Percentiles rank a stretch among this genome's conserved stretches.
phyloP scores from a whole-genome alignment of 2,329 filamentous ascomycete genomes.

The Clarireedia homoeocarpa region DNA sequence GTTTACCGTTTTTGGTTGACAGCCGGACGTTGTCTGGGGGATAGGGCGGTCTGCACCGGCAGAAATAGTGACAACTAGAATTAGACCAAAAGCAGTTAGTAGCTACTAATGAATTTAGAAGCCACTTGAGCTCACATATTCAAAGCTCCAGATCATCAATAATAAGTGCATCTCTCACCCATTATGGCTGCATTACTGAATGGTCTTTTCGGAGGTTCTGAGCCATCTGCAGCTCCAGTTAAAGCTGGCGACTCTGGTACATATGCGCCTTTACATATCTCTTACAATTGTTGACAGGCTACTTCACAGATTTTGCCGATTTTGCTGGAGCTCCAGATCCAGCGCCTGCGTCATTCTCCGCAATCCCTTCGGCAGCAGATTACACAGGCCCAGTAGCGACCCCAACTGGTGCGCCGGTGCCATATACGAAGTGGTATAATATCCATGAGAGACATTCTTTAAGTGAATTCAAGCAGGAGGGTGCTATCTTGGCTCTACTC shows the following conservation, averaged over 20 bases:
- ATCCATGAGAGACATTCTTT: conserved; percentile 83
- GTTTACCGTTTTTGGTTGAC: conserved; percentile 1
- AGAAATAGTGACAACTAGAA: not conserved
- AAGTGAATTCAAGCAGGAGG: conserved; percentile 82
- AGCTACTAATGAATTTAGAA: not conserved
- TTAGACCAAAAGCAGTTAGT: not conserved
- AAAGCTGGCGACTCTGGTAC: conserved; percentile 56
- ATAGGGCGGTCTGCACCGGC: not conserved
- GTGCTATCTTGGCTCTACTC: conserved; percentile 70
- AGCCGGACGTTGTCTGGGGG: conserved; percentile 1
- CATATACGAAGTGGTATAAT: conserved; percentile 94
- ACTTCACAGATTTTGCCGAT: conserved; percentile 78
- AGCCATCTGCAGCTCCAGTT: conserved; percentile 46
- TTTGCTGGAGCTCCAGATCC: conserved; percentile 75
- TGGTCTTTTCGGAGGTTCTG: conserved; percentile 60
- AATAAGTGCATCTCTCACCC: not conserved
- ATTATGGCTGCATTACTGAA: conserved; percentile 33
- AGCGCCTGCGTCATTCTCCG: conserved; percentile 41
- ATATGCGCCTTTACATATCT: conserved; percentile 23
- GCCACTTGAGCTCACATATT: not conserved
- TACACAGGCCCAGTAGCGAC: conserved; percentile 38
- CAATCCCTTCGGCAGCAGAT: conserved; percentile 36
- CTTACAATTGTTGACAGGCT: conserved; percentile 10
- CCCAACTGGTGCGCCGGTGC: conserved; percentile 43
- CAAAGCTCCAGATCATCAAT: conserved; percentile 12